Base-by-base conservation (phyloP, 441 rosid genomes). In the Brassica hybrid region DNA sequence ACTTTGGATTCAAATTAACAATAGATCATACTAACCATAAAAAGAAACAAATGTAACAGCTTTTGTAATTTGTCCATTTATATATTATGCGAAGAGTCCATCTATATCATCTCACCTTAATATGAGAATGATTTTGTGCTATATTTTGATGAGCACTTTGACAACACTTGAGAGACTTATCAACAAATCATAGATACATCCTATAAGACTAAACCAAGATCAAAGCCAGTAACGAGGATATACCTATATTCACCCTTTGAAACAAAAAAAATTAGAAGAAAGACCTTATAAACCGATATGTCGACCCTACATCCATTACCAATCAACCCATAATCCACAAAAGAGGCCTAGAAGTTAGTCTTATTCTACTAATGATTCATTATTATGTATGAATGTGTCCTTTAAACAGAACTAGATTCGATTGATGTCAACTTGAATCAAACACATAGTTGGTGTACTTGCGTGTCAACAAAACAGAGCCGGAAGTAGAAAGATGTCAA, bases 391-490 rank as follows among this genome's bases (percentile, higher is more conserved):
- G 17, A 65, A 65, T 34, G 11, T 18, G 52, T 45, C 13, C 5
- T 12, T 59, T 23, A 23, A 59, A 12, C 25, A 73, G 21, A 50
- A 63, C 50, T 34, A 18, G 23, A 8, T 38, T 71, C 7, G 0
- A 5, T 6, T 71, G 16, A 9, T 59, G 16, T 8, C 11, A 21
- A 41, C 21, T 57, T 59, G 57, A 23, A 41, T 54, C 18, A 16
- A 69, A 30, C 11, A 50, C 18, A 27, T 57, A 34, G 65, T 12
- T 57, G 54, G n/a, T 57, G 14, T 13, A 57, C 36, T 36, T 34
- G 18, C 38, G 30, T 61, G 69, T 61, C 32, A 72, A 27, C 68
- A 50, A 50, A 72, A 19, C 70, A 56, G 9, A 67, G 50, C 7
- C 16, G 16, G 30, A 54, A 65, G 25, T 6, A 43, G 4, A 70